phyloP scores from a whole-genome alignment of 345 rosid species.

The Geranium brycei region DNA sequence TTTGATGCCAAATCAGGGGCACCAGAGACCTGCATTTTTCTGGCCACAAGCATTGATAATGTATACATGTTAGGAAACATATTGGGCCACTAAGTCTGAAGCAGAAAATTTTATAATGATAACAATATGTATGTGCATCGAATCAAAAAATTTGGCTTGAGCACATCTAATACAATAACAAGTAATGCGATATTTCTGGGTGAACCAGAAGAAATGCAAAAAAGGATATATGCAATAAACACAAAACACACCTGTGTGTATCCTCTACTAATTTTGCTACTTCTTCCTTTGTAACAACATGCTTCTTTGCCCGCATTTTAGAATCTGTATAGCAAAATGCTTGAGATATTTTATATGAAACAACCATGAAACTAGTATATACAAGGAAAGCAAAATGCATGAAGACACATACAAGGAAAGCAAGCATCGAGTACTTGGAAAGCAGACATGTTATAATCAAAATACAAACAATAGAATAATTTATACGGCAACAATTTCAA shows the following conservation, averaged over 20 bases:
- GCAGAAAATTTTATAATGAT: background rate
- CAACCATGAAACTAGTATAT: too few species aligned
- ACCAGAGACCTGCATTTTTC: slow-evolving; percentile 71
- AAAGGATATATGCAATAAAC: background rate
- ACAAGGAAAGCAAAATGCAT: too few species aligned
- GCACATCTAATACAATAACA: background rate
- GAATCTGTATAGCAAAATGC: slow-evolving; percentile 23
- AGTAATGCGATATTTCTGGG: background rate
- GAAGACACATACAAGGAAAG: too few species aligned
- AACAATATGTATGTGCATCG: background rate
- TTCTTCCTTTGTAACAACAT: slow-evolving; percentile 47
- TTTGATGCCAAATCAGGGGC: slow-evolving; percentile 71
- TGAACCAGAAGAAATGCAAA: background rate
- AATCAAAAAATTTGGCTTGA: background rate
- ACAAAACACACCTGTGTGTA: slow-evolving; percentile 43
- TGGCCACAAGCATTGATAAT: slow-evolving; percentile 15
- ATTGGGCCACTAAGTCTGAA: background rate
- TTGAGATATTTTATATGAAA: too few species aligned
- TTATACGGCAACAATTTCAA: too few species aligned
- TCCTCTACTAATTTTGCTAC: slow-evolving; percentile 73
- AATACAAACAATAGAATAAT: too few species aligned
- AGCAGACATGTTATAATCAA: too few species aligned
- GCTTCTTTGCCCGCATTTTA: slow-evolving; percentile 52
- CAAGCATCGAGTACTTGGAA: background rate
- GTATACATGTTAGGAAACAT: slow-evolving; percentile 1